These are phyloP conservation scores for Talaromyces sp. DNA, from an alignment of 2,329 filamentous ascomycete species.

Conservation along the genomic window DNA sequence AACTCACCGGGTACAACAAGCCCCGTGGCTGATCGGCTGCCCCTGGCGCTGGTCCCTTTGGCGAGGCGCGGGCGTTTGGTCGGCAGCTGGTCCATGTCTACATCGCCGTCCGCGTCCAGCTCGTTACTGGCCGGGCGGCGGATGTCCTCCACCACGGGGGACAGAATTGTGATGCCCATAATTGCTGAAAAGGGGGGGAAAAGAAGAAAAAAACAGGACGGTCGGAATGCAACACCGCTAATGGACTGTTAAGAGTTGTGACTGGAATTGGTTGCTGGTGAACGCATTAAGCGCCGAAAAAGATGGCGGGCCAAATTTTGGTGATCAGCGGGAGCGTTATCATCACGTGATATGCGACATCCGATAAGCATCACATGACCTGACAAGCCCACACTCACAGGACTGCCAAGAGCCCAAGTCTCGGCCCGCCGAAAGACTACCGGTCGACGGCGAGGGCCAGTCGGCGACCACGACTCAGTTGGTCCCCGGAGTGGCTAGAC, in stretches of 20 bases:
- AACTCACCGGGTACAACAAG: slow-evolving; percentile 86
- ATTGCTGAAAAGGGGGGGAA: not conserved
- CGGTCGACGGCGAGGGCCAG: no score
- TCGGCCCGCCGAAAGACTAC: no score
- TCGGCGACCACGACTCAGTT: not conserved
- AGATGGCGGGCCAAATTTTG: not conserved
- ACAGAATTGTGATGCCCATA: slow-evolving; percentile 58
- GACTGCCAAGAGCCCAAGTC: not conserved
- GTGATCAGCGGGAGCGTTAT: not conserved
- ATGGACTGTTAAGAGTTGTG: not conserved
- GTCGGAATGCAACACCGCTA: not conserved
- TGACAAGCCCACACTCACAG: no score
- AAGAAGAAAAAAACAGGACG: not conserved
- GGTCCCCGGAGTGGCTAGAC: no score
- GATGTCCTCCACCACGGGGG: slow-evolving; percentile 40
- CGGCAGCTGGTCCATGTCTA: slow-evolving; percentile 26
- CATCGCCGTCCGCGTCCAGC: slow-evolving; percentile 40
- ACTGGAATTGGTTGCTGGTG: not conserved
- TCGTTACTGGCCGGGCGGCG: slow-evolving; percentile 24
- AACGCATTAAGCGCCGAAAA: not conserved
- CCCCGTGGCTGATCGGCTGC: slow-evolving; percentile 22
- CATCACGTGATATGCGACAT: not conserved
- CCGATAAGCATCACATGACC: not conserved
- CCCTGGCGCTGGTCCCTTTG: not conserved
- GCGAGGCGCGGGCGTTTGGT: slow-evolving; percentile 22